phyloP scores from a whole-genome alignment of 441 rosid genomes.

The Erodium texanum region DNA sequence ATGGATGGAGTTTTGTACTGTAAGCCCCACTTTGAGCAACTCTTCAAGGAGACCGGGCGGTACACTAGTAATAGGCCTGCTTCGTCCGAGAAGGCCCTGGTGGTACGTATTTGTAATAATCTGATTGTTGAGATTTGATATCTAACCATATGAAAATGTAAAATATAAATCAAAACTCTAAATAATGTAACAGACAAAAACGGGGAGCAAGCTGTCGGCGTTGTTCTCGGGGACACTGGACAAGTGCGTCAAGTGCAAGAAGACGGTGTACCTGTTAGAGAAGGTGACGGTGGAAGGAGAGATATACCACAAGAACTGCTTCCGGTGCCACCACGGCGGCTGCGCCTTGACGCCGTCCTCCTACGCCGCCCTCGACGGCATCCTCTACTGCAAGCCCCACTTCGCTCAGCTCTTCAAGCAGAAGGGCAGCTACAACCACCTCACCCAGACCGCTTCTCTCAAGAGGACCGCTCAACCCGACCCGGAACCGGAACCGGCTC shows the following conservation, averaged over 20 bases:
- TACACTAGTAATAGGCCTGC: conserved; percentile 11
- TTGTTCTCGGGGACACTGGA: conserved; percentile 38
- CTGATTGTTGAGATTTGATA: too few relatives aligned
- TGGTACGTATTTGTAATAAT: background rate
- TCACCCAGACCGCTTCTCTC: conserved; percentile 19
- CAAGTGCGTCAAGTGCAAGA: conserved; percentile 31
- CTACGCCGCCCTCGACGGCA: conserved; percentile 35
- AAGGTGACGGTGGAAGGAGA: conserved; percentile 39
- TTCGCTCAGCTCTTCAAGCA: conserved; percentile 39
- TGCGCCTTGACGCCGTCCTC: conserved; percentile 31
- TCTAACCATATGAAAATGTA: too few relatives aligned
- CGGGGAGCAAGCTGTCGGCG: conserved; percentile 32
- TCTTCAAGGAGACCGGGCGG: conserved; percentile 33
- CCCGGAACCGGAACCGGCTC: too few relatives aligned
- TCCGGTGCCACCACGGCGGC: conserved; percentile 37
- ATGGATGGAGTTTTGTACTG: conserved; percentile 35
- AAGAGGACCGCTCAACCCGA: conserved; percentile 12
- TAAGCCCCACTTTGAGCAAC: conserved; percentile 43
- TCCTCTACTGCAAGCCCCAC: conserved; percentile 38
- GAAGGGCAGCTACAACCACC: conserved; percentile 24
- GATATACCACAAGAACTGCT: conserved; percentile 37
- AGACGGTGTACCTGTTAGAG: conserved; percentile 35
- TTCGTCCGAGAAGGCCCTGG: too few relatives aligned
- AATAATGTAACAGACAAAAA: background rate
- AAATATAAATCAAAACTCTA: too few relatives aligned